phyloP scores from a whole-genome alignment of 257 asterid genomes.

The Solanum dulcamara region DNA sequence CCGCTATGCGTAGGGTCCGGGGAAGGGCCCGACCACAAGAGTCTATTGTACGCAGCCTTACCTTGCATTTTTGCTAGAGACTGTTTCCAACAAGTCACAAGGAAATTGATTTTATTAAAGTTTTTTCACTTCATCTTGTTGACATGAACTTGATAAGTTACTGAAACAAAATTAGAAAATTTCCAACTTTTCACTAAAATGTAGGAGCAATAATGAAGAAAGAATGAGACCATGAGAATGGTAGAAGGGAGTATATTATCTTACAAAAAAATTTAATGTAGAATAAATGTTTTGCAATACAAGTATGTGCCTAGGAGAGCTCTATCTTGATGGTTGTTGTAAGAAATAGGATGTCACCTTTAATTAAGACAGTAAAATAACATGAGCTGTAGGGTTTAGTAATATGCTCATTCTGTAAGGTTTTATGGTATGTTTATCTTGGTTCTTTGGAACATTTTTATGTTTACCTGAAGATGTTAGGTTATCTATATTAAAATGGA shows the following conservation, averaged over 20 bases:
- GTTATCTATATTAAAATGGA: background rate
- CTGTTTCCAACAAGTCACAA: no score
- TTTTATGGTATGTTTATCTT: background rate
- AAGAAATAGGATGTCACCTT: background rate
- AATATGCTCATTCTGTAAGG: background rate
- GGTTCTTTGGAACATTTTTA: background rate
- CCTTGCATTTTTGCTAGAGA: no score
- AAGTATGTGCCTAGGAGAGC: no score
- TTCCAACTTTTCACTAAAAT: background rate
- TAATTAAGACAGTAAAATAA: background rate
- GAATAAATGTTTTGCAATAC: background rate
- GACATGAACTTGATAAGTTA: background rate
- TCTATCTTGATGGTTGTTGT: no score
- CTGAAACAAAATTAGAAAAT: background rate
- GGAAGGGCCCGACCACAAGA: no score
- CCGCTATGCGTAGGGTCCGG: no score
- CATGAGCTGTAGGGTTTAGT: background rate
- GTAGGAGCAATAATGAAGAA: background rate
- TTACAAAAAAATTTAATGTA: background rate
- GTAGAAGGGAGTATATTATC: no score
- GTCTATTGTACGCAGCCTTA: no score
- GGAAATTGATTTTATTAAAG: no score
- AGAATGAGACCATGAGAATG: background rate
- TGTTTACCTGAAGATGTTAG: background rate
- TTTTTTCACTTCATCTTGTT: background rate